A percentile compares a stretch with the other conserved stretches of the same genome.
phyloP scores from a whole-genome alignment of 2,329 filamentous ascomycete species.

The Coniochaeta ligniaria region DNA sequence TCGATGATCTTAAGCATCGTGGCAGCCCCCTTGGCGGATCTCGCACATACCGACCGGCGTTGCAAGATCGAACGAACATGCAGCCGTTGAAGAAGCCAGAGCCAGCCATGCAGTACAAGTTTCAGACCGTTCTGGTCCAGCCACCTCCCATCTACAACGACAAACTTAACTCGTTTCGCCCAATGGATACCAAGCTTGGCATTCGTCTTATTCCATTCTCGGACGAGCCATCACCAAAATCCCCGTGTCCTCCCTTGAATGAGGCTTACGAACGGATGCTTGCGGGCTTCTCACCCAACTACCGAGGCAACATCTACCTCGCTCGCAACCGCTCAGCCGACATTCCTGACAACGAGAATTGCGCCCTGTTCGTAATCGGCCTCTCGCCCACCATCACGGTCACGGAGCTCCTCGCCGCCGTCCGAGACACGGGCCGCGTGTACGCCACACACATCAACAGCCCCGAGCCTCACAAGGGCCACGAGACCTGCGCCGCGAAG shows the following conservation, averaged over 20 bases:
- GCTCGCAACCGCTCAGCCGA: constrained; percentile 29
- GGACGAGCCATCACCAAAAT: not conserved
- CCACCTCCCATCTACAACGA: not conserved
- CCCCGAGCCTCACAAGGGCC: constrained; percentile 27
- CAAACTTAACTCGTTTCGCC: not conserved
- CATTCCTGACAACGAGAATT: constrained; percentile 34
- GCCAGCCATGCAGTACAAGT: not conserved
- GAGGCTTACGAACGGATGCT: constrained; percentile 10
- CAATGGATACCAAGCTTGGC: not conserved
- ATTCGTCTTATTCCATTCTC: not conserved
- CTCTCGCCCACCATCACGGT: constrained; percentile 36
- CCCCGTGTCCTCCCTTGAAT: not conserved
- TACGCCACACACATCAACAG: constrained; percentile 45
- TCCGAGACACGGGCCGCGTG: constrained; percentile 41
- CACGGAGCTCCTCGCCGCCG: constrained; percentile 32
- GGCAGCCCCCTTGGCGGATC: not conserved
- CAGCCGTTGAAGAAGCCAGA: not conserved
- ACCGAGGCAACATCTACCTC: constrained; percentile 28
- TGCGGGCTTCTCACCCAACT: constrained; percentile 25
- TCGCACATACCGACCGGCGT: not conserved
- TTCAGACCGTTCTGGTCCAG: not conserved
- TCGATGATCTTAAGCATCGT: not conserved
- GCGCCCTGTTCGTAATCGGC: constrained; percentile 45
- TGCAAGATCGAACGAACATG: not conserved
- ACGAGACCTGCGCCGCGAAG: constrained; percentile 35